These are phyloP conservation scores for Punica granatum DNA, from an alignment of 345 rosid genomes.

Conservation along the genomic window DNA sequence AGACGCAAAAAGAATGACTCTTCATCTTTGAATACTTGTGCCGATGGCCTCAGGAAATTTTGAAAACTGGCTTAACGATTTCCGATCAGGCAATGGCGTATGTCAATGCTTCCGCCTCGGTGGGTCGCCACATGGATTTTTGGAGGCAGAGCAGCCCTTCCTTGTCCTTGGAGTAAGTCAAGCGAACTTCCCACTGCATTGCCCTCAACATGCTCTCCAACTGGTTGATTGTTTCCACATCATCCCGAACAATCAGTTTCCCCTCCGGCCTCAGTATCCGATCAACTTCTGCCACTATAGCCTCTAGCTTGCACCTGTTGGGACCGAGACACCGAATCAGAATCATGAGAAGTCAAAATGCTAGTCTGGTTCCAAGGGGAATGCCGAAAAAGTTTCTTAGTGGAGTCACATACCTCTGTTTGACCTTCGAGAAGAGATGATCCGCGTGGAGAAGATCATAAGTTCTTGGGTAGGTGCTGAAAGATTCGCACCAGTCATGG, in stretches of 20 bases:
- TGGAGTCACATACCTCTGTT: constrained; percentile 44
- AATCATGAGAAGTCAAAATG: background rate
- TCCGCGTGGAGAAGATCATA: constrained; percentile 97
- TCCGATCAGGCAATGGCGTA: constrained; percentile 46
- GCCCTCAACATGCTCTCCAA: constrained; percentile 52
- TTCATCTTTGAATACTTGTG: constrained; percentile 5
- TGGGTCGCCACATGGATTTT: constrained; percentile 83
- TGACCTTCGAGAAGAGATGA: constrained; percentile 83
- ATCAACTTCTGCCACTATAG: constrained; percentile 79
- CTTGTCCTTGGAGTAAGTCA: constrained; percentile 67
- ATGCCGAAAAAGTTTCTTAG: background rate
- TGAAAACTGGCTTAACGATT: background rate
- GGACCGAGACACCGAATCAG: background rate
- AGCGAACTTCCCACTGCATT: constrained; percentile 76
- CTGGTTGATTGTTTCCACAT: constrained; percentile 46
- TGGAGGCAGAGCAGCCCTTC: constrained; percentile 82
- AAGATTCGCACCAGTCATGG: constrained; percentile 97
- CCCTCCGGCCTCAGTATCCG: constrained; percentile 86
- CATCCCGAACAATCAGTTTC: constrained; percentile 68
- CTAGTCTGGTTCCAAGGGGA: background rate
- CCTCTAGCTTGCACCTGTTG: constrained; percentile 61
- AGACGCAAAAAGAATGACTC: background rate
- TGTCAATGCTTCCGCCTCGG: constrained; percentile 42
- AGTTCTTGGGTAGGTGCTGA: constrained; percentile 92
- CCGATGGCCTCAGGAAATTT: constrained; percentile 4